Base-by-base conservation (phyloP, 2,329 filamentous ascomycete species). In the Fusarium sp. region DNA sequence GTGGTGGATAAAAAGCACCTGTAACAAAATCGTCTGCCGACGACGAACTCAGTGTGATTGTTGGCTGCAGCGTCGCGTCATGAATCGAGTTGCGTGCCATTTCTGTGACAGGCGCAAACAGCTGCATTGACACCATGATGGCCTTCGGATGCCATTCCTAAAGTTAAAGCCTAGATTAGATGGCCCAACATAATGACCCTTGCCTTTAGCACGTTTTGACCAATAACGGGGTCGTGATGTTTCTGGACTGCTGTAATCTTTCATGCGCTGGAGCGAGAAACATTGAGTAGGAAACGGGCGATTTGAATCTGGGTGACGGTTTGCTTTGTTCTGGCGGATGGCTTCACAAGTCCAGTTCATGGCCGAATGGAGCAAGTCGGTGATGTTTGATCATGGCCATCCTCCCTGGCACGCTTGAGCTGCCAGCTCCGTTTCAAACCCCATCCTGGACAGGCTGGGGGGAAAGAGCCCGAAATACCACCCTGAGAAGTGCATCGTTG, bases 91-190 rank as follows among this genome's bases (percentile, higher is more conserved):
- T 61, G 56, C 46, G 55, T 60, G 25, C 54, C 58, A 44, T 46
- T 50, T 33, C 36, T 46, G 38, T 49, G n/a, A 60, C 42, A 53
- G 54, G 33, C 23, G 57, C 18, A 31, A 63, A 53, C 46, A 33
- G 20, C 31, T 34, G 42, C 34, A 55, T 33, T 63, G 62, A 34
- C 50, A 38, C 51, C 61, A 66, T 63, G 57, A 59, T 69, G 58
- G 40, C 42, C 58, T 29, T 40, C 9, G 51, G 51, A 63, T 56
- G 34, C 46, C 62, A 59, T 67, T 34, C 58, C 51, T 58, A 27
- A 27, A 69, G 53, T 36, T 33, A 63, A 54, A 58, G 13, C 62
- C 58, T 53, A 51, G n/a, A 33, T 20, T 51, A 38, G 33, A 55
- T 55, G 23, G 14, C 51, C 23, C 14, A 27, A n/a, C 31, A 27